Conservation (phyloP, 2,329 filamentous ascomycete species). For the Claviceps purpurea region DNA sequence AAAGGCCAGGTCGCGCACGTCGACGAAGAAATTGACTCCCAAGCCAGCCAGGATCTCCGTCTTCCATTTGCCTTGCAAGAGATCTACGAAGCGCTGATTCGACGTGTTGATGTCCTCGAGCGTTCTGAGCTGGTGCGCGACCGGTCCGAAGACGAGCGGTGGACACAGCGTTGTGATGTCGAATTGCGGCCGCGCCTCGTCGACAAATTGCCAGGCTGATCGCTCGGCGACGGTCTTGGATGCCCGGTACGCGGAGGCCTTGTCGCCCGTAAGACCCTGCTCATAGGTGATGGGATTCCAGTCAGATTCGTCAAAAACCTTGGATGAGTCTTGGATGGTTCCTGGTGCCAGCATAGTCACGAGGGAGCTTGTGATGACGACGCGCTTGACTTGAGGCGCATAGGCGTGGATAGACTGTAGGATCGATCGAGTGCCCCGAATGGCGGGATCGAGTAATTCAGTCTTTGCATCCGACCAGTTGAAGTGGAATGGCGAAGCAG, state of each 20-base stretch:
- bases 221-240: slow-evolving; percentile 42
- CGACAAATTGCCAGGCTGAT: slow-evolving; percentile 40
- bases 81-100: slow-evolving; percentile 35
- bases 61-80: background rate
- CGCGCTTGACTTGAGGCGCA: slow-evolving; percentile 50
- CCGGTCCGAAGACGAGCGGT: slow-evolving; percentile 40
- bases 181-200: slow-evolving; percentile 28
- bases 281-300: slow-evolving; percentile 41
- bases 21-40: slow-evolving; percentile 34
- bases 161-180: slow-evolving; percentile 41
- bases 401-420: slow-evolving; percentile 53
- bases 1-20: slow-evolving; percentile 41
- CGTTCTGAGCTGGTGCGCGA: slow-evolving; percentile 32
- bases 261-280: slow-evolving; percentile 23
- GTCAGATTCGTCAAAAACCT: slow-evolving; percentile 31
- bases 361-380: slow-evolving; percentile 49
- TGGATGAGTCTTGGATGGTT: slow-evolving; percentile 22
- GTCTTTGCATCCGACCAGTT: slow-evolving; percentile 34
- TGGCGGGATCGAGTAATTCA: slow-evolving; percentile 44
- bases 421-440: slow-evolving; percentile 52
- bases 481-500: slow-evolving; percentile 47
- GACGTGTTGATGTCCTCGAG: slow-evolving; percentile 38
- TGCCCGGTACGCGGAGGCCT: slow-evolving; percentile 35
- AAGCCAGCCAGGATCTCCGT: slow-evolving; percentile 23
- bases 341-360: slow-evolving; percentile 33